Base-by-base conservation (phyloP, 352 stramenopile genomes). In the Pythium guiyangense region DNA sequence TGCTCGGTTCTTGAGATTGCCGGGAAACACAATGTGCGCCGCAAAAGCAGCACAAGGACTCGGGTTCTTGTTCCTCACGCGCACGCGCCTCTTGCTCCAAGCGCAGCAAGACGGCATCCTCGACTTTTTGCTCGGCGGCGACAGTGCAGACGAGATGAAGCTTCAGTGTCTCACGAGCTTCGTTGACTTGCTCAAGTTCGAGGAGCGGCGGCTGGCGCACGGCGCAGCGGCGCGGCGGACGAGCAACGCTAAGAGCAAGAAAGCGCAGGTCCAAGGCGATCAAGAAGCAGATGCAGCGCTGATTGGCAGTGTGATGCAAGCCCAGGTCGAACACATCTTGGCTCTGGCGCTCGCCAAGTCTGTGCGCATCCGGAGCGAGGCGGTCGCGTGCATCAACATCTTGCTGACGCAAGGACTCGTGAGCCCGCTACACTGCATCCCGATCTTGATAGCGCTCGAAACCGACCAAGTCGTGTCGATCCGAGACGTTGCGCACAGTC, bases 261-360 rank as follows among this genome's bases (percentile, higher is more conserved):
- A 84, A 40, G 64, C 86, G 9, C 82, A 93, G 64, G 77, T 96
- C 25, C 77, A 87, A 64, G 84, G 86, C n/a, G 86, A 96, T 44
- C 86, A 94, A 62, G 83, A 94, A 73, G 82, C 79, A 15, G 84
- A 93, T 34, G 82, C 82, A 20, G 86, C 82, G 8, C 70, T 94
- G n/a, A 93, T 96, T 43, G 86, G 84, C 29, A 84, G 84, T 31
- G 75, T 96, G 14, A 93, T 94, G 83, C 84, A 94, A 61, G 84
- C 73, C n/a, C 80, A 96, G 42, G 62, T 96, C 14, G 49, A 50
- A 12, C 85, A 89, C 39, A 67, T 92, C 12, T 62, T 94, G 54
- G 22, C 48, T 25, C 46, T 92, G n/a, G 71, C 69, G 18, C 37
- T 88, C 4, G 59, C 81, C 6, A 86, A 86, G 22, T 59, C 77